These are phyloP conservation scores for Plenodomus tracheiphilus DNA, from an alignment of 2,329 filamentous ascomycete species.

Conservation along the genomic window DNA sequence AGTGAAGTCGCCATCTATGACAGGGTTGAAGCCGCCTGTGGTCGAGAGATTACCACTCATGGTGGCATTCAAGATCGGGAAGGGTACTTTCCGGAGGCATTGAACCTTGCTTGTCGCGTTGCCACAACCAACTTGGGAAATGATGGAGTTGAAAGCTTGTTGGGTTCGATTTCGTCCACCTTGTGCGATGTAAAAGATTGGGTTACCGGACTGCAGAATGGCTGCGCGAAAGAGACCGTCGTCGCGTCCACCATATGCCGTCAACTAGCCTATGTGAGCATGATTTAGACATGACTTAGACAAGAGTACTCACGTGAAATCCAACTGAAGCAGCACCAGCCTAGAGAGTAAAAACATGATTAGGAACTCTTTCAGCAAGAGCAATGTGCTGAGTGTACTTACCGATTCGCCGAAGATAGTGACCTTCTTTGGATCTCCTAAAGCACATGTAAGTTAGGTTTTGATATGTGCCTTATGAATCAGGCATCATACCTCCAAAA, in stretches of 20 bases:
- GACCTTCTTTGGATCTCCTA: slow-evolving; percentile 30
- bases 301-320: slow-evolving; percentile 12
- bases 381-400: no score
- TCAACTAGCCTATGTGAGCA: slow-evolving; percentile 1
- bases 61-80: slow-evolving; percentile 57
- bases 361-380: no score
- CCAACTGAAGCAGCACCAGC: slow-evolving; percentile 43
- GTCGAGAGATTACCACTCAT: slow-evolving; percentile 29
- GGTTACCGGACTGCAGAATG: slow-evolving; percentile 46
- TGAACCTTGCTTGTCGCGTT: slow-evolving; percentile 33
- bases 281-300: background rate
- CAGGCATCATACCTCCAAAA: slow-evolving; percentile 37
- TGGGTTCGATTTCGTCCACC: slow-evolving; percentile 58
- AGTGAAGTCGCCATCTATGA: slow-evolving; percentile 59
- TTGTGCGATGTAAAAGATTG: slow-evolving; percentile 45
- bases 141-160: slow-evolving; percentile 42
- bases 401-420: slow-evolving; percentile 29
- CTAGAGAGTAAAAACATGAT: background rate
- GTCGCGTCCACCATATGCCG: slow-evolving; percentile 39
- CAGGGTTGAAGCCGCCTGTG: slow-evolving; percentile 36
- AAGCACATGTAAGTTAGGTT: background rate
- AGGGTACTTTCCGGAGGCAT: slow-evolving; percentile 62
- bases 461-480: background rate
- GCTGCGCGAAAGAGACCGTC: slow-evolving; percentile 48
- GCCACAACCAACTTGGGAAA: slow-evolving; percentile 53